These are phyloP conservation scores for Copromyces sp. DNA, from an alignment of 495 filamentous ascomycete species.

Conservation along the genomic window DNA sequence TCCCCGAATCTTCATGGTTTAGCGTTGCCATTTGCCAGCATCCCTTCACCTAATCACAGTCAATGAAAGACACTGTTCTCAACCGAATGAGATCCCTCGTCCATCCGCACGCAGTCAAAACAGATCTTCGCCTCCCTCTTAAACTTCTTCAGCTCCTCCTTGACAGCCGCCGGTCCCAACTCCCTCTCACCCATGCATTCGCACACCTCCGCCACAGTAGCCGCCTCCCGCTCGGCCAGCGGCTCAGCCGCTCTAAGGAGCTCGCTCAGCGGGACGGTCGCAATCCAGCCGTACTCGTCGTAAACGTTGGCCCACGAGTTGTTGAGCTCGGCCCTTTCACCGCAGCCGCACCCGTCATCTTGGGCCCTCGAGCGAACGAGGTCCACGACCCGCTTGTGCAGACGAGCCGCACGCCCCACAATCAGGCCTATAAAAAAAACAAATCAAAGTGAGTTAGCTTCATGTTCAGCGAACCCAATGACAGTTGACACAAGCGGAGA, in stretches of 20 bases:
- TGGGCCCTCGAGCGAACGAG: not conserved
- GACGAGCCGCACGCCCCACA: not conserved
- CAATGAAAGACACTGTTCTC: not conserved
- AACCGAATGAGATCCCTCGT: not conserved
- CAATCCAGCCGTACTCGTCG: not conserved
- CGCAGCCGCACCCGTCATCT: not conserved
- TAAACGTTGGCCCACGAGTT: not conserved
- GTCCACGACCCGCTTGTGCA: not conserved
- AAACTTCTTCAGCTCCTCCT: not conserved
- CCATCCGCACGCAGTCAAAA: not conserved
- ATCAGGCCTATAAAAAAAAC: not conserved
- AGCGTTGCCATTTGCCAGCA: not conserved
- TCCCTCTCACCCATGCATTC: not conserved
- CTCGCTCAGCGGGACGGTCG: not conserved
- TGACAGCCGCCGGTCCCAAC: not conserved
- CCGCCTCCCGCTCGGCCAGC: not conserved
- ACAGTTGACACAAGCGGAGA: too few species aligned
- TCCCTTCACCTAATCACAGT: not conserved
- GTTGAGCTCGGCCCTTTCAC: not conserved
- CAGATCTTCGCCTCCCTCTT: not conserved
- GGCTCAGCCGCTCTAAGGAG: not conserved
- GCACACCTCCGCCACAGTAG: not conserved
- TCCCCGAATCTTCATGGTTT: not conserved
- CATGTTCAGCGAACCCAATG: not conserved
- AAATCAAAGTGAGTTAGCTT: not conserved